Percentiles rank a stretch among this genome's conserved stretches.
phyloP scores from a whole-genome alignment of 192 early-diverging fungal species.

The Phycomyces nitens region DNA sequence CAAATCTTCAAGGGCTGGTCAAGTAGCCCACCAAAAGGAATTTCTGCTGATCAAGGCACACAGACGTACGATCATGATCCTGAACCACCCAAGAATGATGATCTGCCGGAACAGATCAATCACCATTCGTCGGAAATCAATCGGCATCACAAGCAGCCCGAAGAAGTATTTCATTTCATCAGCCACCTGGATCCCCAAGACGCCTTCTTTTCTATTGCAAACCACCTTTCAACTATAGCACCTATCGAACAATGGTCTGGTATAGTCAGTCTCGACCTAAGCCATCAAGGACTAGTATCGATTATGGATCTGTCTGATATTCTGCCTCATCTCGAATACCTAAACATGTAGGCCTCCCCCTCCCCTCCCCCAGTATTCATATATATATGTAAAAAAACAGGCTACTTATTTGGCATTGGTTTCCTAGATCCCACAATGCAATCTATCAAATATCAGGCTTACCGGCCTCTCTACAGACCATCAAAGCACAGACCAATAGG shows the following conservation, averaged over 20 bases:
- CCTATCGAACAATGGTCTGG: neutral
- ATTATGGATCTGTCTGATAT: neutral
- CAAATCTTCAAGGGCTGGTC: too few species aligned
- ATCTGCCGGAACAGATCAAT: neutral
- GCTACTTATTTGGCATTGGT: neutral
- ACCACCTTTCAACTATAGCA: neutral
- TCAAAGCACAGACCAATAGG: conserved; percentile 23
- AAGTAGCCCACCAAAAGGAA: neutral
- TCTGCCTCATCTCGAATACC: neutral
- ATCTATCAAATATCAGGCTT: conserved; percentile 14
- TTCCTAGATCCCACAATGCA: conserved; percentile 27
- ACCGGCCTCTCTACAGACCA: conserved; percentile 13
- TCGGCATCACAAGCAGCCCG: too few species aligned
- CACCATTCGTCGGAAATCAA: neutral
- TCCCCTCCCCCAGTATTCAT: too few species aligned
- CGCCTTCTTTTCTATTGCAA: neutral
- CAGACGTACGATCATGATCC: neutral
- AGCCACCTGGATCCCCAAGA: neutral
- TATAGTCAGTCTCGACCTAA: neutral
- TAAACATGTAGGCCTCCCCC: neutral
- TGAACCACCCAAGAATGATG: too few species aligned
- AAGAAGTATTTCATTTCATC: neutral
- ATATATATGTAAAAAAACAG: too few species aligned
- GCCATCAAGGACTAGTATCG: neutral
- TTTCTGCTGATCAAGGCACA: neutral